Evolutionary conservation across 148 eudicot genomes (phyloP).

Genomic region (Silene conica): DNA sequence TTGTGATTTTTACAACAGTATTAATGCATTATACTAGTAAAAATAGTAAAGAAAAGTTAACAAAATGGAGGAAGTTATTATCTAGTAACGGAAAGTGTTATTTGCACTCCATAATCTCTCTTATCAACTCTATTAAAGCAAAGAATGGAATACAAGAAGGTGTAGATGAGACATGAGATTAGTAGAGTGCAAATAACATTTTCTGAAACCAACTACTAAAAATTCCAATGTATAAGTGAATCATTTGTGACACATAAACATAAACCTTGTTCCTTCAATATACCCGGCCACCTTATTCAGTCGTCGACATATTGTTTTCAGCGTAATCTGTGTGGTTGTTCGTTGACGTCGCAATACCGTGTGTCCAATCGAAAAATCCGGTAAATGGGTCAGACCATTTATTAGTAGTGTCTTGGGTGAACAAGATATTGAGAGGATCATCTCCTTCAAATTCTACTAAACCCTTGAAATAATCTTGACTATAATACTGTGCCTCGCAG

Average conservation of each 20-base stretch:
- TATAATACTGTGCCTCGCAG: background rate
- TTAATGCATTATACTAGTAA: no score
- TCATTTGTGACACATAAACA: background rate
- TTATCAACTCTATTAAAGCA: background rate
- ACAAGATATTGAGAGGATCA: constrained; percentile 49
- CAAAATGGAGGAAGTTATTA: no score
- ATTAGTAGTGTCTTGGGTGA: constrained; percentile 25
- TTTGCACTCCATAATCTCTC: constrained; percentile 1
- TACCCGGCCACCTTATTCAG: background rate
- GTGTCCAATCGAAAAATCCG: constrained; percentile 50
- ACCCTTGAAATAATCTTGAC: constrained; percentile 51
- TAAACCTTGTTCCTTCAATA: background rate
- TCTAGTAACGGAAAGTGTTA: background rate
- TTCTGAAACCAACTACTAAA: background rate
- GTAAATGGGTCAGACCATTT: constrained; percentile 40
- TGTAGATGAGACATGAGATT: background rate
- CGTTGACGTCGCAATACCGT: background rate
- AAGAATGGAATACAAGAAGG: background rate
- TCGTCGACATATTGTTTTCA: background rate
- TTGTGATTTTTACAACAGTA: no score
- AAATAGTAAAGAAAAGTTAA: no score
- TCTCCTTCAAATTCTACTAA: constrained; percentile 51
- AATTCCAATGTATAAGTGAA: background rate
- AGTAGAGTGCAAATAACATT: constrained; percentile 15
- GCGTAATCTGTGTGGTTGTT: background rate